phyloP scores from a whole-genome alignment of 495 filamentous ascomycete species.

The Xylaria venustula region DNA sequence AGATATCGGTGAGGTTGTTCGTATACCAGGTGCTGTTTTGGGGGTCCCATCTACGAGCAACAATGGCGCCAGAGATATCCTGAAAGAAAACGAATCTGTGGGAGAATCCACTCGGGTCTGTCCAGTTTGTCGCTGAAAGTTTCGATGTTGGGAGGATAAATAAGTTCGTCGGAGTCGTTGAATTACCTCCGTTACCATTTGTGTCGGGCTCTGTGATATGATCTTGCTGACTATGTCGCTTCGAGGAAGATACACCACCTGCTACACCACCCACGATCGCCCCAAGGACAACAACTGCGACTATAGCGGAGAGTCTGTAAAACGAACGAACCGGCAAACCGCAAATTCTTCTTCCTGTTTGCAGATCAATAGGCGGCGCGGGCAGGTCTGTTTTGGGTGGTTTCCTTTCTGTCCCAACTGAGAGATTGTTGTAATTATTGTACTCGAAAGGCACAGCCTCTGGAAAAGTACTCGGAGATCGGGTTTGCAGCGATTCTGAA shows the following conservation, averaged over 20 bases:
- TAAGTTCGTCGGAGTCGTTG: neutral
- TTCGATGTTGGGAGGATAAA: conserved; percentile 13
- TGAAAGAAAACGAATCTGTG: conserved; percentile 21
- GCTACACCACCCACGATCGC: neutral
- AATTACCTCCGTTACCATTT: neutral
- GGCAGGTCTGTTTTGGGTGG: neutral
- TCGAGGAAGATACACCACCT: neutral
- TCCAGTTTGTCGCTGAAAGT: conserved; percentile 15
- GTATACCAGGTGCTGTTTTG: conserved; percentile 13
- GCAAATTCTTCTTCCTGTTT: neutral
- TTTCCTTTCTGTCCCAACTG: no score
- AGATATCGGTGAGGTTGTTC: conserved; percentile 13
- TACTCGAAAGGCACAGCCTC: neutral
- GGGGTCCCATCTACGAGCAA: conserved; percentile 18
- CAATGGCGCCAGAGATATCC: conserved; percentile 5
- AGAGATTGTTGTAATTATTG: neutral
- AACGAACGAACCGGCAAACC: neutral
- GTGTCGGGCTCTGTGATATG: neutral
- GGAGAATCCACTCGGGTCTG: conserved; percentile 4
- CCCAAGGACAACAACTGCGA: neutral
- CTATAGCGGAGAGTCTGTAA: neutral
- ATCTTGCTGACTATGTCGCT: neutral
- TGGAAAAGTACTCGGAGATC: no score
- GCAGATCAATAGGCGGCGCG: neutral
- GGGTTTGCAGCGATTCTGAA: no score